Base-by-base conservation (phyloP, 805 yeast genomes). In the Saturnispora hagleri region DNA sequence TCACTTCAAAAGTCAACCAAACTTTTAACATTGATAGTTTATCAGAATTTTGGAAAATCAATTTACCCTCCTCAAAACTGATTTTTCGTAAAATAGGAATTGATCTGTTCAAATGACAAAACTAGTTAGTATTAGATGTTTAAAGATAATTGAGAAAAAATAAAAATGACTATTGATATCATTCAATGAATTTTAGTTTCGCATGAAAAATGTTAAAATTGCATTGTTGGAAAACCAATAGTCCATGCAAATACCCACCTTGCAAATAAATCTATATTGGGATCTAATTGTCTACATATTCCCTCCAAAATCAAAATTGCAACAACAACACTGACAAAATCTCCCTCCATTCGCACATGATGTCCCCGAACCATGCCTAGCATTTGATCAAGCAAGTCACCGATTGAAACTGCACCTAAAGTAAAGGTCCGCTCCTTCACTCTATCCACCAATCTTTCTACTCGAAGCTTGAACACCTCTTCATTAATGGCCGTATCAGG, bases 341-440 rank as follows among this genome's bases (percentile, higher is more conserved):
- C 99, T 6, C 96, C 95, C 63, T 93, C 99, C 96, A 93, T 86
- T 62, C 97, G 76, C 22, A 93, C 99, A 67, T 93, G 99, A 66
- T 93, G 99, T 10, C 74, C 72, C 55, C 98, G 73, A 18, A 93
- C 98, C 97, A 93, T 89, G 3, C 82, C 73, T 53, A 93, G 74
- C 75, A 91, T 90, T 61, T 82, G 85, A 58, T 89, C 93, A 52
- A 93, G 72, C 52, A 93, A 71, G 61, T 90, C 97, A 4, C 98
- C 97, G 56, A 93, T 87, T 36, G 91, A 86, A 13, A 93, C 84
- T 46, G 89, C 86, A 0, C 98, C 98, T 49, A 93, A 71, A 1
- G 97, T 87, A 63, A 93, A 93, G 0, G 99, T 93, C 51, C 96
- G 74, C 62, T 84, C 79, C 62, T 86, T 89, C 62, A 93, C 86